phyloP scores from a whole-genome alignment of 2,329 filamentous ascomycete genomes.

The Paraphaeosphaeria minitans region DNA sequence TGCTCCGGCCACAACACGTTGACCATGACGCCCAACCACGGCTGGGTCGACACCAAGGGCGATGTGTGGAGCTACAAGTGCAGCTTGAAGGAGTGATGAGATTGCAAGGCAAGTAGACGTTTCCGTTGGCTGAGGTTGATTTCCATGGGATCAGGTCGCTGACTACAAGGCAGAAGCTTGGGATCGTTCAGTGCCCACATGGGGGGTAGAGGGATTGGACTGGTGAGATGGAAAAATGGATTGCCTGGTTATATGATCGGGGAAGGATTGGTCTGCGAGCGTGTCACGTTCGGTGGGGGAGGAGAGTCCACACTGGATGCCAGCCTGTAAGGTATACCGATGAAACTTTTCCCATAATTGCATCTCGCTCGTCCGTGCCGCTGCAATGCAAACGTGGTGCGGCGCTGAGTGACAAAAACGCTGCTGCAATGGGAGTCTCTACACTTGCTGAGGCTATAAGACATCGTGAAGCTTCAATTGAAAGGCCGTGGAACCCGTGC shows the following conservation, averaged over 20 bases:
- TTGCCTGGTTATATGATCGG: too few relatives aligned
- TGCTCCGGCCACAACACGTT: not conserved
- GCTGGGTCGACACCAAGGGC: not conserved
- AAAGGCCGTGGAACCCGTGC: too few relatives aligned
- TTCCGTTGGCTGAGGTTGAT: not conserved
- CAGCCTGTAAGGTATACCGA: not conserved
- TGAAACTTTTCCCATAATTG: not conserved
- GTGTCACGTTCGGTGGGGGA: too few relatives aligned
- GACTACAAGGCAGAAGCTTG: not conserved
- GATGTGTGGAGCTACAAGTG: conserved; percentile 1
- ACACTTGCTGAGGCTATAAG: too few relatives aligned
- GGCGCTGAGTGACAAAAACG: not conserved
- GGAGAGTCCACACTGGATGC: too few relatives aligned
- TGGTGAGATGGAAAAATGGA: not conserved
- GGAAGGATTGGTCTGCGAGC: too few relatives aligned
- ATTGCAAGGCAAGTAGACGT: not conserved
- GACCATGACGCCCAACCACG: not conserved
- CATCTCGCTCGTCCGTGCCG: not conserved
- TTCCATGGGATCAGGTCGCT: not conserved
- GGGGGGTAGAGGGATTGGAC: not conserved
- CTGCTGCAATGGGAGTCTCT: not conserved
- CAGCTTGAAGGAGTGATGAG: not conserved
- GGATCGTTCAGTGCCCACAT: not conserved
- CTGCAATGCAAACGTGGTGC: not conserved
- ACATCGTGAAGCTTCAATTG: too few relatives aligned